Conservation (phyloP, 2,329 filamentous ascomycete genomes). For the Cordyceps tenuipes region DNA sequence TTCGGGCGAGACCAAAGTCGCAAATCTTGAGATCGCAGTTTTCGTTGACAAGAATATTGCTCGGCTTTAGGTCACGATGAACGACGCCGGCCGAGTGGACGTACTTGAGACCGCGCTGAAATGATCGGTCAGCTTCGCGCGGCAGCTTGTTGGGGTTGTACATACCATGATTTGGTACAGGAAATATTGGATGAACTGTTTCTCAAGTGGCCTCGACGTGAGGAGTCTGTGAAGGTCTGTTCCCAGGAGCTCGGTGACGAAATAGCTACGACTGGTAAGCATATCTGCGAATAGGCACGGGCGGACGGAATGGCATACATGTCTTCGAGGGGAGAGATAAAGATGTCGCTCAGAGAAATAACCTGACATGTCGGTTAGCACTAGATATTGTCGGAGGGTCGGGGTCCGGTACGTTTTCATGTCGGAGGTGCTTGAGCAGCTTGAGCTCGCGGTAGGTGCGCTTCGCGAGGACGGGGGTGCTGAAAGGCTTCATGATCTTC, state of each 20-base stretch:
- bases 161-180: slow-evolving; percentile 96
- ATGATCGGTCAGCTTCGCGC: not conserved
- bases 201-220: slow-evolving; percentile 91
- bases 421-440: slow-evolving; percentile 88
- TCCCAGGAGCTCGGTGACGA: slow-evolving; percentile 93
- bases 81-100: slow-evolving; percentile 98
- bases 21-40: slow-evolving; percentile 99
- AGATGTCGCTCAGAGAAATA: slow-evolving; percentile 98
- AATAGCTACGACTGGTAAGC: slow-evolving; percentile 57
- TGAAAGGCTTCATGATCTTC: slow-evolving; percentile 99
- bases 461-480: slow-evolving; percentile 96
- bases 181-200: slow-evolving; percentile 99
- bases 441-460: slow-evolving; percentile 96
- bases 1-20: slow-evolving; percentile 94
- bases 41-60: slow-evolving; percentile 98
- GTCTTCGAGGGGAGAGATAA: slow-evolving; percentile 97
- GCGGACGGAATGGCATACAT: slow-evolving; percentile 56
- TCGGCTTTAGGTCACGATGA: slow-evolving; percentile 94
- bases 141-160: not conserved
- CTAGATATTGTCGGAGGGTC: not conserved
- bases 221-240: slow-evolving; percentile 94
- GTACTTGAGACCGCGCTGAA: slow-evolving; percentile 91
- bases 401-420: slow-evolving; percentile 70
- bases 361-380: slow-evolving; percentile 46
- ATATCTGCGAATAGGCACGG: slow-evolving; percentile 15